These are phyloP conservation scores for Scheffersomyces segobiensis DNA, from an alignment of 1,139 yeast species.

Conservation along the genomic window DNA sequence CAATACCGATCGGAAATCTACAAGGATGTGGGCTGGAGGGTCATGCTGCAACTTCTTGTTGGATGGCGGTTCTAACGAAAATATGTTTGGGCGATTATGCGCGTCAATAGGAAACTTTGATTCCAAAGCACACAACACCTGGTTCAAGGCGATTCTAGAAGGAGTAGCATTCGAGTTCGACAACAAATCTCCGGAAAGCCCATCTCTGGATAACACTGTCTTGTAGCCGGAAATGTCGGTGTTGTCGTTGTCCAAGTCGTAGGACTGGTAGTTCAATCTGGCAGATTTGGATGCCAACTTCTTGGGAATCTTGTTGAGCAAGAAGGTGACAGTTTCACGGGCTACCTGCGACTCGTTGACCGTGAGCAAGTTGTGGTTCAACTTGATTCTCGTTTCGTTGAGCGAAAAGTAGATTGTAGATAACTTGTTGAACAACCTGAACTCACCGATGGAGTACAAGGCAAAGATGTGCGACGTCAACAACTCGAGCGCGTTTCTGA, in stretches of 20 bases:
- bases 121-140: conserved; percentile 69
- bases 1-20: conserved; percentile 72
- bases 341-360: conserved; percentile 56
- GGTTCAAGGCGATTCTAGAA: conserved; percentile 65
- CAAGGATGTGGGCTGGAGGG: conserved; percentile 74
- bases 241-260: conserved; percentile 42
- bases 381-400: conserved; percentile 62
- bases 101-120: conserved; percentile 67
- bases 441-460: conserved; percentile 70
- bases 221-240: conserved; percentile 78
- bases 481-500: conserved; percentile 55
- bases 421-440: conserved; percentile 57
- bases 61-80: conserved; percentile 44
- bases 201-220: conserved; percentile 65
- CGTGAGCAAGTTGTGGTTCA: conserved; percentile 60
- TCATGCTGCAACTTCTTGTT: conserved; percentile 50
- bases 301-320: conserved; percentile 68
- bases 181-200: conserved; percentile 62
- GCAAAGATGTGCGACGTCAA: conserved; percentile 67
- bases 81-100: conserved; percentile 31
- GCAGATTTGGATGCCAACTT: conserved; percentile 53
- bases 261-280: conserved; percentile 37
- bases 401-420: conserved; percentile 56
- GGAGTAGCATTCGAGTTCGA: conserved; percentile 45
- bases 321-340: conserved; percentile 58